These are phyloP conservation scores for Aspergillus intermedius DNA, from an alignment of 2,329 filamentous ascomycete genomes.

Conservation along the genomic window DNA sequence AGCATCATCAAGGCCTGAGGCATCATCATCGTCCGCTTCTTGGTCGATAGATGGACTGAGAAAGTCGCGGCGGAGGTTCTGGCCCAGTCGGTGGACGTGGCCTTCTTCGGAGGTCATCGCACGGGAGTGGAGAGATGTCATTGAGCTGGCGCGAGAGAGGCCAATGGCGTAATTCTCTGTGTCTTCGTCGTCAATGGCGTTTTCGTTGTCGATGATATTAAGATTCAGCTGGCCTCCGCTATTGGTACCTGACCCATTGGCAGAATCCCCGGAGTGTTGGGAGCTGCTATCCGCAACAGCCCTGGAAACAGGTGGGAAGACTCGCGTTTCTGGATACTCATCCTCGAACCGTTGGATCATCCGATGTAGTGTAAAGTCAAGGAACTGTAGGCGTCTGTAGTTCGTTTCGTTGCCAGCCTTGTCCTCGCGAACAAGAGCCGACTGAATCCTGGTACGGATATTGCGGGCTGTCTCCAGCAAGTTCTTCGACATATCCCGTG, in stretches of 20 bases:
- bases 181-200: conserved; percentile 36
- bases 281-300: conserved; percentile 23
- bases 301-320: conserved; percentile 24
- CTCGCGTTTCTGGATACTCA: conserved; percentile 84
- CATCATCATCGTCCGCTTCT: conserved; percentile 26
- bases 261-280: conserved; percentile 29
- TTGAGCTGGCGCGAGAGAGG: conserved; percentile 55
- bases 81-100: conserved; percentile 61
- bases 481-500: conserved; percentile 90
- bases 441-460: conserved; percentile 75
- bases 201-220: conserved; percentile 25
- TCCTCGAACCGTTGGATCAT: conserved; percentile 96
- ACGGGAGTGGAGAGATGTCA: conserved; percentile 61
- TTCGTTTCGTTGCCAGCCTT: conserved; percentile 64
- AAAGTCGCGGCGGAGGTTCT: conserved; percentile 59
- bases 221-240: conserved; percentile 27
- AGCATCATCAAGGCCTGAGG: conserved; percentile 29
- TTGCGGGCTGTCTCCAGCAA: conserved; percentile 80
- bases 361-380: conserved; percentile 78
- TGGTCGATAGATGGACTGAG: conserved; percentile 41
- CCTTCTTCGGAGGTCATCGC: conserved; percentile 64
- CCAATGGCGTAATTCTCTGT: conserved; percentile 39
- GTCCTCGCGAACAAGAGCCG: conserved; percentile 70
- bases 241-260: conserved; percentile 11
- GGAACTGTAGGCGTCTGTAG: conserved; percentile 75